A percentile compares a stretch with the other conserved stretches of the same genome.
Conservation (phyloP, 2,329 filamentous ascomycete genomes). For the Clonostachys rhizophaga region DNA sequence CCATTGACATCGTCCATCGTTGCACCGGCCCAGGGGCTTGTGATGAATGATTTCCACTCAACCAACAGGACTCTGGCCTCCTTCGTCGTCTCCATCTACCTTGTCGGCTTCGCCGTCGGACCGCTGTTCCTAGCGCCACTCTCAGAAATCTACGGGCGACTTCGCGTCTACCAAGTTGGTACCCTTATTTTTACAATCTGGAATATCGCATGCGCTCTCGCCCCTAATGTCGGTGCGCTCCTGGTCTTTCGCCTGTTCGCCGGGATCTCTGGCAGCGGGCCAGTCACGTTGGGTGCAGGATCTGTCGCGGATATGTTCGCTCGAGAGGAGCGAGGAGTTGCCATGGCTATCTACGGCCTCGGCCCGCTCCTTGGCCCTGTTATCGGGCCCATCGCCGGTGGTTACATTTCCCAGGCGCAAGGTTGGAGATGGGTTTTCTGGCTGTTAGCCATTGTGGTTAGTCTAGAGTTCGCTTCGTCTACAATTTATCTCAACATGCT, state of each 20-base stretch:
- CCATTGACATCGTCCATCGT: constrained; percentile 49
- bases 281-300: constrained; percentile 42
- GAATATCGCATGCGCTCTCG: constrained; percentile 40
- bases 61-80: constrained; percentile 31
- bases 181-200: constrained; percentile 47
- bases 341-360: constrained; percentile 39
- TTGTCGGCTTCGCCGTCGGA: constrained; percentile 46
- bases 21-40: constrained; percentile 48
- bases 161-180: constrained; percentile 37
- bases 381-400: constrained; percentile 42
- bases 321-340: constrained; percentile 35
- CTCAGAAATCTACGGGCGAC: constrained; percentile 44
- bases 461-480: constrained; percentile 3
- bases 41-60: constrained; percentile 44
- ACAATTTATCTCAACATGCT: neutral
- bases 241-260: constrained; percentile 43
- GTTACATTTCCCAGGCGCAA: constrained; percentile 32
- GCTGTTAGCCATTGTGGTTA: constrained; percentile 36
- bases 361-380: constrained; percentile 44
- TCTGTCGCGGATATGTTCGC: constrained; percentile 45
- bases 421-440: constrained; percentile 49
- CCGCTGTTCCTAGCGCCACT: constrained; percentile 47
- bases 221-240: constrained; percentile 38
- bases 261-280: constrained; percentile 22
- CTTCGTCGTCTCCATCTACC: constrained; percentile 31